These are phyloP conservation scores for Sporothrix phasma DNA, from an alignment of 2,329 filamentous ascomycete genomes.

Conservation along the genomic window DNA sequence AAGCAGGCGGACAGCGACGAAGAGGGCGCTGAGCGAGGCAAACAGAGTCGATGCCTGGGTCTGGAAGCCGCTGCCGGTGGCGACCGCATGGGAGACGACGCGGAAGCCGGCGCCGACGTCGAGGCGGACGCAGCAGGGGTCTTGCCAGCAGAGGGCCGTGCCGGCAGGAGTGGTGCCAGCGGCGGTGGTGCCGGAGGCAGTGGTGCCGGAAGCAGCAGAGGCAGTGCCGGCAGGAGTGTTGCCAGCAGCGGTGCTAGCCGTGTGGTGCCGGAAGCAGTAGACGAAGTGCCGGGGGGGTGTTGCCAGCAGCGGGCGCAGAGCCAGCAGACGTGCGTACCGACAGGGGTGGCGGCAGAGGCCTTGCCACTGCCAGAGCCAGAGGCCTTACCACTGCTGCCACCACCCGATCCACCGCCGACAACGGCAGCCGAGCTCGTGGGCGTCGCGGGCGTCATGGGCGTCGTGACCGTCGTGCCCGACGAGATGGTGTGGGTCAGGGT, in stretches of 20 bases:
- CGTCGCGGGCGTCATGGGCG: too few species aligned
- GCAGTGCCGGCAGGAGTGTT: background rate
- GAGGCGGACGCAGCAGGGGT: background rate
- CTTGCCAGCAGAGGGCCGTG: background rate
- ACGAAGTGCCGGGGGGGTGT: too few species aligned
- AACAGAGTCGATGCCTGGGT: background rate
- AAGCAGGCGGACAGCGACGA: background rate
- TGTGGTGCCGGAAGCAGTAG: background rate
- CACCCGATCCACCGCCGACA: background rate
- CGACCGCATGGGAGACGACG: too few species aligned
- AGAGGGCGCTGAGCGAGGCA: background rate
- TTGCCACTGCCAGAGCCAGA: background rate
- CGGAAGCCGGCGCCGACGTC: background rate
- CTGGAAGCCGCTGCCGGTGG: conserved; percentile 6
- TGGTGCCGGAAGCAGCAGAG: too few species aligned
- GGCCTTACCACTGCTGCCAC: background rate
- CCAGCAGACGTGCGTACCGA: background rate
- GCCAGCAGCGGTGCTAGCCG: background rate
- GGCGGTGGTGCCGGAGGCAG: background rate
- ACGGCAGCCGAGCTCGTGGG: background rate
- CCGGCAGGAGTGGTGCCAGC: background rate
- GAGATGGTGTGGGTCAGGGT: conserved; percentile 38
- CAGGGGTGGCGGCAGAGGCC: too few species aligned
- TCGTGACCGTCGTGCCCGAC: background rate
- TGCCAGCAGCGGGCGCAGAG: background rate